A percentile compares a stretch with the other conserved stretches of the same genome.
These are phyloP conservation scores for Samsoniella hepiali DNA, from an alignment of 2,329 filamentous ascomycete species.

Conservation along the genomic window DNA sequence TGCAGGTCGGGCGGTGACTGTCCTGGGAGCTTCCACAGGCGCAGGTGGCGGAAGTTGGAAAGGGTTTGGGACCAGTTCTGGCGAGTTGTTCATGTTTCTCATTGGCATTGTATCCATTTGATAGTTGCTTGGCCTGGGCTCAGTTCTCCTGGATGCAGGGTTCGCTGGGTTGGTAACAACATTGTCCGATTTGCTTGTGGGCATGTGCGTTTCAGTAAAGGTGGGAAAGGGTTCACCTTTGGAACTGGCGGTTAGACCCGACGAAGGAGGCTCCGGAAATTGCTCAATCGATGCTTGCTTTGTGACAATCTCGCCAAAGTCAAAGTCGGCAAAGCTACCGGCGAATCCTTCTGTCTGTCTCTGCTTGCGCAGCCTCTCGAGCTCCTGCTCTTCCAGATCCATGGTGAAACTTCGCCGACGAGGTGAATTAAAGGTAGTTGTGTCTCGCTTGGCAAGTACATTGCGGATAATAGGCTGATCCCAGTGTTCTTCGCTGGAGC, in stretches of 20 bases:
- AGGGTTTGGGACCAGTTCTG: not conserved
- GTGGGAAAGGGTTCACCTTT: not conserved
- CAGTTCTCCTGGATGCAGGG: not conserved
- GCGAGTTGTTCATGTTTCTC: not conserved
- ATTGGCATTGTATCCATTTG: not conserved
- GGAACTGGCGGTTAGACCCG: not conserved
- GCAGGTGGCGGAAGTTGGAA: constrained; percentile 5
- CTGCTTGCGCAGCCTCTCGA: constrained; percentile 24
- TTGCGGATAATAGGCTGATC: constrained; percentile 45
- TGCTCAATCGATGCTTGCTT: constrained; percentile 20
- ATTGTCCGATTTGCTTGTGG: not conserved
- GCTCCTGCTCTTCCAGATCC: constrained; percentile 39
- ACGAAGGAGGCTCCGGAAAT: constrained; percentile 1
- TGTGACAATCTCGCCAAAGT: constrained; percentile 35
- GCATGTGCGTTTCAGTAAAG: not conserved
- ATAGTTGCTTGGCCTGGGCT: not conserved
- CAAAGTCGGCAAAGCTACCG: constrained; percentile 38
- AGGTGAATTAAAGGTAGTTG: constrained; percentile 44
- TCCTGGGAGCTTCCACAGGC: not conserved
- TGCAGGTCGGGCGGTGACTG: not conserved
- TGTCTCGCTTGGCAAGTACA: constrained; percentile 50
- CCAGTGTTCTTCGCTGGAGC: constrained; percentile 38
- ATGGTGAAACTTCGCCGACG: constrained; percentile 48
- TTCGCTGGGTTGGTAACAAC: not conserved
- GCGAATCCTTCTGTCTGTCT: constrained; percentile 33